Base-by-base conservation (phyloP, 208 protist species). In the Vickermania spadyakhi region DNA sequence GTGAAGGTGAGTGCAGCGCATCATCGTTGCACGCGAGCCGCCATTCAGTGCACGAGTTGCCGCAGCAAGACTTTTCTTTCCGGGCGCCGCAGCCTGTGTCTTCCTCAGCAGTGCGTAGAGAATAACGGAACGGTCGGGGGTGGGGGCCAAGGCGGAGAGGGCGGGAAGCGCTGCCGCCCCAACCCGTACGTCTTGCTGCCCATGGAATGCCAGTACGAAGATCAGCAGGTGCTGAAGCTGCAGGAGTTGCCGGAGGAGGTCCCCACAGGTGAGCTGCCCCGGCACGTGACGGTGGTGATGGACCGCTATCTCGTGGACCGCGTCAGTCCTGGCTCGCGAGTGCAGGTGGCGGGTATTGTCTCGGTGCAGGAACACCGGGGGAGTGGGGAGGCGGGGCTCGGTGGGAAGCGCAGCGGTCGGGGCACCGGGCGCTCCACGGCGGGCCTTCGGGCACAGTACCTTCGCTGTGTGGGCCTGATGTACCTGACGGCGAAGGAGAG, bases 181-280 rank as follows among this genome's bases (percentile, higher is more conserved):
- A 95, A 98, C 62, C 94, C 94, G 3, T 98, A 96, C 67, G 90
- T 96, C 23, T 58, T 98, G 30, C 71, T 96, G 2, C 77, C 87
- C n/a, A 94, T 94, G 75, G 88, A 88, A 68, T 96, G 86, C 61
- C 77, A 94, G 73, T 98, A 89, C 70, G 84, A 96, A 53, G 94
- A 97, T 62, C 81, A 93, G 70, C 89, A 98, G 53, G 77, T 94
- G 27, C 65, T 98, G 25, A 97, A 96, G 63, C 72, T 98, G 60
- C 96, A 98, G 72, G 96, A 98, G 75, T 72, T 93, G n/a, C 94
- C 93, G 13, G 94, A 98, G 61, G 86, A 93, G 56, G 91, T 97
- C 30, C 93, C 93, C 2, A 96, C 93, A 4, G 96, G 94, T 23
- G 93, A 97, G 61, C 74, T 98, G 27, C 94, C 96, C 18, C 77